phyloP scores from a whole-genome alignment of 73 alveolate species.

The Paramecium octaurelia region DNA sequence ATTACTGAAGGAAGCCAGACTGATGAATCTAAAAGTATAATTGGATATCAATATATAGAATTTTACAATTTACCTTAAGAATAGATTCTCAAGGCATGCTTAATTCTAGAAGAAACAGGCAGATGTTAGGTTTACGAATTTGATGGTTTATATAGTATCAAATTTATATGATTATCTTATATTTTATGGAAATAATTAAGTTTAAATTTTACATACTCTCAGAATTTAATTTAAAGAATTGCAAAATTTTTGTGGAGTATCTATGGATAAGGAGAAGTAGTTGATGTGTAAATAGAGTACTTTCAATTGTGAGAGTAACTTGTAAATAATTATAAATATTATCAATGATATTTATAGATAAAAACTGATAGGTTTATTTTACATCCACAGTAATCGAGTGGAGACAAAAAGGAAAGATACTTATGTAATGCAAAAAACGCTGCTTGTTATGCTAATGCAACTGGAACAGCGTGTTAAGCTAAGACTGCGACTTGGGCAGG shows the following conservation, averaged over 20 bases:
- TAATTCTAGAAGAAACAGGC: background rate
- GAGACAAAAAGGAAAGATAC: background rate
- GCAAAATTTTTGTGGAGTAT: too few species aligned
- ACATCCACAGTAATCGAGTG: too few species aligned
- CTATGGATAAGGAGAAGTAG: too few species aligned
- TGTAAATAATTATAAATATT: too few species aligned
- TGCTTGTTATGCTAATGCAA: background rate
- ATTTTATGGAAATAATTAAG: too few species aligned
- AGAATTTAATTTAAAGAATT: too few species aligned
- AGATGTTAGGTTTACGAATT: background rate
- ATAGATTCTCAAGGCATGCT: background rate
- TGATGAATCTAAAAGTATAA: background rate
- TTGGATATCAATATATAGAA: background rate
- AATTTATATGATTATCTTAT: background rate
- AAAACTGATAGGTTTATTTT: too few species aligned
- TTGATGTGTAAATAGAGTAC: too few species aligned
- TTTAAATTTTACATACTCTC: too few species aligned
- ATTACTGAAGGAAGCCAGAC: background rate
- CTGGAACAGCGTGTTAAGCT: background rate
- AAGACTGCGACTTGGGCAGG: background rate
- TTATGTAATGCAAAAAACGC: background rate
- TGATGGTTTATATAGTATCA: conserved; percentile 37
- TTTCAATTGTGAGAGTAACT: too few species aligned
- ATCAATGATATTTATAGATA: too few species aligned
- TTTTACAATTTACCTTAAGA: conserved; percentile 23